Percentiles rank a stretch among this genome's conserved stretches.
Evolutionary conservation across 225 moss, liverwort and hornwort species (phyloP).

Genomic region (Marchantia polymorpha): DNA sequence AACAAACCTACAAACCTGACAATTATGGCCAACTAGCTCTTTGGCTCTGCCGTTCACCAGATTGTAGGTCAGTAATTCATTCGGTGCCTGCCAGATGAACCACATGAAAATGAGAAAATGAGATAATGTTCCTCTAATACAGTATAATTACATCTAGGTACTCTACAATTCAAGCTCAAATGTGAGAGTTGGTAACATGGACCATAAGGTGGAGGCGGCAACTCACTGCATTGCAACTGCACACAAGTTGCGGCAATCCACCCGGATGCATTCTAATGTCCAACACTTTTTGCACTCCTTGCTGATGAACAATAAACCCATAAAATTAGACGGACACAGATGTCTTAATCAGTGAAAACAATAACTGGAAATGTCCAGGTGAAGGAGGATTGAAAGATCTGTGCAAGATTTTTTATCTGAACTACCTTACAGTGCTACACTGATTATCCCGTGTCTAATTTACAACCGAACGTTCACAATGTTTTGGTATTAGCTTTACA

Average conservation of each 20-base stretch:
- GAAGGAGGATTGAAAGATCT: too few relatives aligned
- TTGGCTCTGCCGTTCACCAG: slow-evolving; percentile 68
- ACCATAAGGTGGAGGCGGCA: neutral
- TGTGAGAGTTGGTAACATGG: too few relatives aligned
- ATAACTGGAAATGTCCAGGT: too few relatives aligned
- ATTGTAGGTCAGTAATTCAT: slow-evolving; percentile 74
- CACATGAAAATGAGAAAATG: neutral
- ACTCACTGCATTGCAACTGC: slow-evolving; percentile 87
- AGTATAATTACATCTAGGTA: neutral
- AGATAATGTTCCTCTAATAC: neutral
- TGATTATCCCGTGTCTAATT: too few relatives aligned
- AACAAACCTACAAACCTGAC: slow-evolving; percentile 45
- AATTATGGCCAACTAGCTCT: slow-evolving; percentile 76
- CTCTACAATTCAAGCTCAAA: neutral
- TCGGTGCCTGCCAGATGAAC: slow-evolving; percentile 56
- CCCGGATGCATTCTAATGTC: slow-evolving; percentile 86
- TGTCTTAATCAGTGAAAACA: too few relatives aligned
- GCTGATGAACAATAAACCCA: slow-evolving; percentile 41
- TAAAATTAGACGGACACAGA: too few relatives aligned
- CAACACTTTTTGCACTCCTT: slow-evolving; percentile 90
- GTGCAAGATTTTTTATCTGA: too few relatives aligned
- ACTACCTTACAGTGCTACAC: too few relatives aligned
- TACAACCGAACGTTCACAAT: too few relatives aligned
- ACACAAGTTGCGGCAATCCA: slow-evolving; percentile 71
- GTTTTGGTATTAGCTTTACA: too few relatives aligned